phyloP scores from a whole-genome alignment of 257 asterid genomes.

The Solanum okadae region DNA sequence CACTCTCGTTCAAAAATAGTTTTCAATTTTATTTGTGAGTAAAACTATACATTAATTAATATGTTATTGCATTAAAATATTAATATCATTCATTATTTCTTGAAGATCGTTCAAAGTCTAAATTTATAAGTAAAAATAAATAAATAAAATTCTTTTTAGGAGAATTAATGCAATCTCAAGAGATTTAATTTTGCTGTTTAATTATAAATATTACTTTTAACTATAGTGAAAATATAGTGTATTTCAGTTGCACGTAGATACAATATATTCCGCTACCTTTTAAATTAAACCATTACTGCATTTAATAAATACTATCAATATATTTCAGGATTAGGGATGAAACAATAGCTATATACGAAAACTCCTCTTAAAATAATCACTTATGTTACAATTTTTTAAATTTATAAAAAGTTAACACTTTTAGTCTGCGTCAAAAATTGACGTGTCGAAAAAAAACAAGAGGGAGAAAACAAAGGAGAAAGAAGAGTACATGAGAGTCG shows the following conservation, averaged over 20 bases:
- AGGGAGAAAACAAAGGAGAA: background rate
- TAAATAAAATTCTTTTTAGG: accelerated
- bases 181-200: too few species aligned
- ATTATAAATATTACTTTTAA: too few species aligned
- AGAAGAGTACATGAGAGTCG: slow-evolving; percentile 12
- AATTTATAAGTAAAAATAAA: too few species aligned
- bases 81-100: background rate
- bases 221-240: background rate
- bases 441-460: background rate
- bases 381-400: too few species aligned
- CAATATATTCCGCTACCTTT: background rate
- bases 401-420: too few species aligned
- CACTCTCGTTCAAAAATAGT: background rate
- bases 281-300: background rate
- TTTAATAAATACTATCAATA: background rate
- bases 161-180: background rate
- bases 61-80: background rate
- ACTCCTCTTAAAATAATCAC: background rate
- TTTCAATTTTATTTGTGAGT: too few species aligned
- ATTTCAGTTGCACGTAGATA: background rate
- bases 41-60: too few species aligned
- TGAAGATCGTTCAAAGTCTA: background rate
- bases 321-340: background rate
- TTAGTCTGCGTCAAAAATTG: background rate
- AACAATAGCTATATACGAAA: background rate